These are phyloP conservation scores for Pseudogymnoascus verrucosus DNA, from an alignment of 2,329 filamentous ascomycete species.

Conservation along the genomic window DNA sequence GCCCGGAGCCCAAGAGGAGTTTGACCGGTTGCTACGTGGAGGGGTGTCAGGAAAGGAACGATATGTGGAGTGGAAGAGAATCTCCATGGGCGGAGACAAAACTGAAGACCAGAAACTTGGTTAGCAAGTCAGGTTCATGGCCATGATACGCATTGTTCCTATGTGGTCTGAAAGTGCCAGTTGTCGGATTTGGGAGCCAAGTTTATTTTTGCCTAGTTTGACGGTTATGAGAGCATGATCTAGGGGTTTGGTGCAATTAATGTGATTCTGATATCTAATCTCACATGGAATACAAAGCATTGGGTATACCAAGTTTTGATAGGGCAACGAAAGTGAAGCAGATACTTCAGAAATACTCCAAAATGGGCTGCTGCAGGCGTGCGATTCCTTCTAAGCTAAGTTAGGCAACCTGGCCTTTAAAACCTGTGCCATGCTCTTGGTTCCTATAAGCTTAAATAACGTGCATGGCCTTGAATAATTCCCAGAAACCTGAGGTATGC, in stretches of 20 bases:
- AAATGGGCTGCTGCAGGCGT: neutral
- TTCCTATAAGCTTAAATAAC: neutral
- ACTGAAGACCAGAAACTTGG: neutral
- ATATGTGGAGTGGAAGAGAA: slow-evolving; percentile 29
- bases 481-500: neutral
- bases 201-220: neutral
- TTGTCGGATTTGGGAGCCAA: neutral
- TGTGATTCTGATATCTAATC: neutral
- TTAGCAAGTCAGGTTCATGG: neutral
- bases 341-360: neutral
- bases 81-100: neutral
- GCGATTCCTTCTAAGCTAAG: neutral
- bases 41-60: slow-evolving; percentile 19
- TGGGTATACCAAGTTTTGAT: neutral
- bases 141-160: neutral
- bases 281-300: neutral
- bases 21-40: slow-evolving; percentile 21
- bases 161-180: neutral
- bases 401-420: neutral
- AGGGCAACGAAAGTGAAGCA: neutral
- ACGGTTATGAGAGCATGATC: neutral
- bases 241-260: neutral
- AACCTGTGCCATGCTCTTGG: neutral
- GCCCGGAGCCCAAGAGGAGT: slow-evolving; percentile 26
- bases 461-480: neutral